Evolutionary conservation across 2,329 filamentous ascomycete species (phyloP).

Genomic region (Ophiostoma montium): DNA sequence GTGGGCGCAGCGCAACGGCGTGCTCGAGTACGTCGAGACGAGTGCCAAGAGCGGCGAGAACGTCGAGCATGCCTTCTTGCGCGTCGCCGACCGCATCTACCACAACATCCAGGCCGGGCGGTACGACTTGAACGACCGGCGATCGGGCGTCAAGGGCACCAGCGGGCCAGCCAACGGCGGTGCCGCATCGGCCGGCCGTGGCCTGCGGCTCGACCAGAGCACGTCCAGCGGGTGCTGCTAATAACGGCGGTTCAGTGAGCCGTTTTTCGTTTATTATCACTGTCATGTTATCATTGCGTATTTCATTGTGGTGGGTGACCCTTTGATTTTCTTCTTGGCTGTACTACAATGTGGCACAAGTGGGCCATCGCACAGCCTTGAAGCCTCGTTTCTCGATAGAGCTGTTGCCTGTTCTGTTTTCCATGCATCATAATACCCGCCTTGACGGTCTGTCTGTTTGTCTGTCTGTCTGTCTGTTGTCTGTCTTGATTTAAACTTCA

Average conservation of each 20-base stretch:
- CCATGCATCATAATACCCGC: not conserved
- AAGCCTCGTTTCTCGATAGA: not conserved
- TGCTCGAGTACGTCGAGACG: slow-evolving; percentile 91
- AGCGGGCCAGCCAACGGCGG: slow-evolving; percentile 16
- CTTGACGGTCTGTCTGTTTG: too few relatives aligned
- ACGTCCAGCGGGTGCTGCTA: slow-evolving; percentile 25
- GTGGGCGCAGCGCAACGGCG: slow-evolving; percentile 75
- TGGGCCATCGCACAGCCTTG: not conserved
- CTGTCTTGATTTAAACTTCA: not conserved
- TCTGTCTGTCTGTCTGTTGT: not conserved
- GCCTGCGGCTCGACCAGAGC: slow-evolving; percentile 27
- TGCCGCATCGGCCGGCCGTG: slow-evolving; percentile 1
- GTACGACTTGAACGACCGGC: slow-evolving; percentile 86
- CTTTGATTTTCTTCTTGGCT: not conserved
- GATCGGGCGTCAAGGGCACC: slow-evolving; percentile 76
- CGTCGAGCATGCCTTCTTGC: slow-evolving; percentile 83
- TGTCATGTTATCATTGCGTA: too few relatives aligned
- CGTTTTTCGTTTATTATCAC: too few relatives aligned
- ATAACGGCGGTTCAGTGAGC: not conserved
- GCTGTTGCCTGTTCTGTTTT: not conserved
- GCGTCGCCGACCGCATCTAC: slow-evolving; percentile 90
- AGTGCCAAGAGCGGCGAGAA: slow-evolving; percentile 90
- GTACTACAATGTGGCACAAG: not conserved
- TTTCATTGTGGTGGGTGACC: not conserved
- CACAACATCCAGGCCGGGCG: slow-evolving; percentile 90